A percentile compares a stretch with the other conserved stretches of the same genome.
These are phyloP conservation scores for Pholiota molesta DNA, from an alignment of 768 basidiomycete species.

Conservation along the genomic window DNA sequence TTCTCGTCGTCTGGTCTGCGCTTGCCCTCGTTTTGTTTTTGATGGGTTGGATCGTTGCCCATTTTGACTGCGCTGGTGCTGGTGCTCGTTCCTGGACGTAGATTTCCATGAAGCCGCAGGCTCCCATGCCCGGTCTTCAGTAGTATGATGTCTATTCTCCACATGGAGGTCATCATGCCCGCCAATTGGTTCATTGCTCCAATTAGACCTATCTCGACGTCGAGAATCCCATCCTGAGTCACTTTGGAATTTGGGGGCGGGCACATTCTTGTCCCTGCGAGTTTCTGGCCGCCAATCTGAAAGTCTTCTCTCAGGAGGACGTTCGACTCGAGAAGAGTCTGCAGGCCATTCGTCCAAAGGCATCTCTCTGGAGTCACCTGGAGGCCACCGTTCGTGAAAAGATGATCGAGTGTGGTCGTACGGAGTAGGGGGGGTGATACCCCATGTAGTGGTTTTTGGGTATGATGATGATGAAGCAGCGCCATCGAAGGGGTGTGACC, in stretches of 20 bases:
- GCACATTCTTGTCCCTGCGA: slow-evolving; percentile 41
- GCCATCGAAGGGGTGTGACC: slow-evolving; percentile 53
- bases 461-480: slow-evolving; percentile 44
- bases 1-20: slow-evolving; percentile 45
- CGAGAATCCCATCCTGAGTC: slow-evolving; percentile 60
- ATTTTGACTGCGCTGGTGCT: slow-evolving; percentile 41
- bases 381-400: slow-evolving; percentile 35
- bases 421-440: slow-evolving; percentile 32
- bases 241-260: slow-evolving; percentile 37
- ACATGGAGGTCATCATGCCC: slow-evolving; percentile 31
- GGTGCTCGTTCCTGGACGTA: slow-evolving; percentile 34
- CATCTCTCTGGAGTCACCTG: slow-evolving; percentile 25
- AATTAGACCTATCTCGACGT: slow-evolving; percentile 47
- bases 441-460: slow-evolving; percentile 48
- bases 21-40: slow-evolving; percentile 36
- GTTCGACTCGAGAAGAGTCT: slow-evolving; percentile 26
- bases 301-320: slow-evolving; percentile 34
- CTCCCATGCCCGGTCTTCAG: slow-evolving; percentile 70
- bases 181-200: slow-evolving; percentile 27
- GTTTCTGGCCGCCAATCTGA: slow-evolving; percentile 40
- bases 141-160: slow-evolving; percentile 29
- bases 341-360: slow-evolving; percentile 40
- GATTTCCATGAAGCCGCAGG: slow-evolving; percentile 72
- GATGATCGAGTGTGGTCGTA: slow-evolving; percentile 44
- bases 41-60: slow-evolving; percentile 36